phyloP scores from a whole-genome alignment of 2,329 filamentous ascomycete genomes.

The Emmonsia crescens region DNA sequence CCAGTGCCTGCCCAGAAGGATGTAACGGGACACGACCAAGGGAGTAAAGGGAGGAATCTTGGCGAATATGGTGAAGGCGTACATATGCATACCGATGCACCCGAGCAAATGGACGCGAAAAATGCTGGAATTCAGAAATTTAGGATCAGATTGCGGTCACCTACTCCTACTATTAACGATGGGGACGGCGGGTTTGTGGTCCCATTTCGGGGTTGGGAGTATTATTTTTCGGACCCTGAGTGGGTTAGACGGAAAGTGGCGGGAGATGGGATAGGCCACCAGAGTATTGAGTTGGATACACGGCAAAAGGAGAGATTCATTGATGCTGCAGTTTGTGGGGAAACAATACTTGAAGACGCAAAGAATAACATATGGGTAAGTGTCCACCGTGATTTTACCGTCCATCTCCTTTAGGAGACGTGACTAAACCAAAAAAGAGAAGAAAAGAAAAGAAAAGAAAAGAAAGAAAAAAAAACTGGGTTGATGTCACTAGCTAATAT shows the following conservation, averaged over 20 bases:
- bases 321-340: constrained; percentile 27
- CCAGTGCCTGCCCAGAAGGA: not conserved
- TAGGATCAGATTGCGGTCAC: constrained; percentile 30
- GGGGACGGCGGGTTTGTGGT: constrained; percentile 30
- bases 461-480: not conserved
- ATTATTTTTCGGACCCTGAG: constrained; percentile 30
- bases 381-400: constrained; percentile 5
- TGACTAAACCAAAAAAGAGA: no score
- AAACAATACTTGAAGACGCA: constrained; percentile 23
- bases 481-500: not conserved
- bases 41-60: not conserved
- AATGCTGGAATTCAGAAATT: constrained; percentile 25
- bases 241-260: constrained; percentile 11
- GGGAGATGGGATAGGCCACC: constrained; percentile 6
- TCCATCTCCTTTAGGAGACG: constrained; percentile 5
- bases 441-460: not conserved
- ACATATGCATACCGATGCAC: not conserved
- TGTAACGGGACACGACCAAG: constrained; percentile 1
- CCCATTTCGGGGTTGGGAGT: constrained; percentile 32
- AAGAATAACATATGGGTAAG: constrained; percentile 25
- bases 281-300: not conserved
- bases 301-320: constrained; percentile 16
- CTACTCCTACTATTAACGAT: constrained; percentile 21
- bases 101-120: not conserved
- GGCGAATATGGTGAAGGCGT: not conserved